phyloP scores from a whole-genome alignment of 495 filamentous ascomycete genomes.

The Hyaloscypha bicolor region DNA sequence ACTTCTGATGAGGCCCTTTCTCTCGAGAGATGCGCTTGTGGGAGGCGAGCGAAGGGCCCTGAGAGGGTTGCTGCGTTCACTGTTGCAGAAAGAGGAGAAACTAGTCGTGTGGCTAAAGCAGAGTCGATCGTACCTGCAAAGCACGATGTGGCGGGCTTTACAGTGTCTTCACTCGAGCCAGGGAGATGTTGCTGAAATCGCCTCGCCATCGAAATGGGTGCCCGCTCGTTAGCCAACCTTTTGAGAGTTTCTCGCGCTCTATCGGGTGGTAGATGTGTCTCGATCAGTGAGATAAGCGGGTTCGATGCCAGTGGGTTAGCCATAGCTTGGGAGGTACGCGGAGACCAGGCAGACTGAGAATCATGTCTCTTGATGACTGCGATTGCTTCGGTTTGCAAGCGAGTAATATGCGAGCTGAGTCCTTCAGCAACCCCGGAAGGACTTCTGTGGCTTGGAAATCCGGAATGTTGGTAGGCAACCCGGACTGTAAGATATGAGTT shows the following conservation, averaged over 20 bases:
- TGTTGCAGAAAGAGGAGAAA: neutral
- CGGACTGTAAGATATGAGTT: slow-evolving; percentile 48
- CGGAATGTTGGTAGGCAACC: slow-evolving; percentile 51
- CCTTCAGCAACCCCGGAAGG: neutral
- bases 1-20: slow-evolving; percentile 16
- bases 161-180: slow-evolving; percentile 24
- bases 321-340: slow-evolving; percentile 27
- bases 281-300: slow-evolving; percentile 46
- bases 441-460: slow-evolving; percentile 37
- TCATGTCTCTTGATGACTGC: slow-evolving; percentile 47
- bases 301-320: slow-evolving; percentile 32
- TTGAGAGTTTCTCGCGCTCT: slow-evolving; percentile 43
- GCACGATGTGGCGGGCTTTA: slow-evolving; percentile 10
- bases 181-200: slow-evolving; percentile 6
- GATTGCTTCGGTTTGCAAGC: slow-evolving; percentile 44
- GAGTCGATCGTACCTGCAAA: slow-evolving; percentile 31
- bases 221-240: slow-evolving; percentile 32
- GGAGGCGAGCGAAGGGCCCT: slow-evolving; percentile 15
- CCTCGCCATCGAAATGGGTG: slow-evolving; percentile 9
- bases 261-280: slow-evolving; percentile 44
- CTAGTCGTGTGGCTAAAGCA: neutral
- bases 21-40: slow-evolving; percentile 1
- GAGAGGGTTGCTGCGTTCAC: neutral
- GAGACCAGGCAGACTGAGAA: slow-evolving; percentile 43
- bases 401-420: slow-evolving; percentile 35